Evolutionary conservation across 1,284 basidiomycete genomes (phyloP), one percentile per base, ranked within the genome.

Genomic region (Boletellus deceptivus): DNA sequence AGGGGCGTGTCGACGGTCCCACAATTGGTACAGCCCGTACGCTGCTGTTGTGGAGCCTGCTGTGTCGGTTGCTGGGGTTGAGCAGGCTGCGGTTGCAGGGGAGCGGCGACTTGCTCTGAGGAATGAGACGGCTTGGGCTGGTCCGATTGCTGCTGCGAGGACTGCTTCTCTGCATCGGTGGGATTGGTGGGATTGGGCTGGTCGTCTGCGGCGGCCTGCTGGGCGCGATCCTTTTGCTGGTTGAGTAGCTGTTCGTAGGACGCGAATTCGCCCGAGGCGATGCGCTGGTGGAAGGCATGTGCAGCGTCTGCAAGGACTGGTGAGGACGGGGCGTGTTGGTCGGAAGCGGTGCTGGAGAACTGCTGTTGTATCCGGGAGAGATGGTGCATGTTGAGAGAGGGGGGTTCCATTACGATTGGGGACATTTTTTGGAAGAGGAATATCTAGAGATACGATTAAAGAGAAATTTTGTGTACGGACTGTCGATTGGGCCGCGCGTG

Each of bases 1-100:
- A 91, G 79, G 43, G 90, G 89, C 46, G 90, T 91, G 52, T 83
- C 83, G 16, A 77, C 74, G 16, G 86, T 86, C 20, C 81, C 83
- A 69, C 89, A 89, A 68, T 86, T 87, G 44, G 80, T 75, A 66
- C 87, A 90, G 46, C 75, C 70, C 2, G 73, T 67, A 9, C 65
- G 68, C 40, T 59, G 65, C 52, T 55, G 63, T 43, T 59, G 69
- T 48, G 58, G 53, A 39, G 61, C 47, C 46, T 57, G 64, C 55
- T 64, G 67, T 24, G 53, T 39, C 20, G 51, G 62, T 29, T 62
- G 63, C 7, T 55, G 65, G 1, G 55, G 35, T 13, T 58, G 60
- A 35, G 49, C 48, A 46, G 63, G 50, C 52, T 60, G 64, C 20
- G 53, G 13, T 39, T 53, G 59, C 45, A 54, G 57, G 52, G 59